These are phyloP conservation scores for Paraleonurus japonicus DNA, from an alignment of 257 asterid genomes.

Conservation along the genomic window DNA sequence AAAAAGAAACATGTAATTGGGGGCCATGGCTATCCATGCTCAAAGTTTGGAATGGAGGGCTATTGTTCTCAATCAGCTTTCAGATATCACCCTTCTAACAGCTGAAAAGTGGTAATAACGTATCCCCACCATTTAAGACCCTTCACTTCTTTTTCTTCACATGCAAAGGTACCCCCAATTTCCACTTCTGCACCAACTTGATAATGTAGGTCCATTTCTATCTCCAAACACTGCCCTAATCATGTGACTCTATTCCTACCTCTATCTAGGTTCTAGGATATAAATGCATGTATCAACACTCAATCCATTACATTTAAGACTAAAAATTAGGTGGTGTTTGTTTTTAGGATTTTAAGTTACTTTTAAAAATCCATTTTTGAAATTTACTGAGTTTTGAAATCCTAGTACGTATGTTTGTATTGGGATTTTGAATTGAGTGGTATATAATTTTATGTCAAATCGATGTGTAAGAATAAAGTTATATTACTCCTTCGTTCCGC, in stretches of 20 bases:
- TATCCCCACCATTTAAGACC: neutral
- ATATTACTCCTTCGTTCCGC: no score
- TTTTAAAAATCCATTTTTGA: no score
- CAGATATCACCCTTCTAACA: neutral
- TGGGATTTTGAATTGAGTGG: no score
- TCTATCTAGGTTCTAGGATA: neutral
- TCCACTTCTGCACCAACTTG: neutral
- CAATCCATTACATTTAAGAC: no score
- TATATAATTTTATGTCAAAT: no score
- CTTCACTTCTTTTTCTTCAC: constrained; percentile 23
- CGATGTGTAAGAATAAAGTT: no score
- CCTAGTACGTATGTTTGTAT: no score
- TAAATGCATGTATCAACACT: neutral
- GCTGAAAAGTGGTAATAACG: constrained; percentile 21
- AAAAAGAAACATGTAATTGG: no score
- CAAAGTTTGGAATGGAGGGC: neutral
- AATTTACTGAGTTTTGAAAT: no score
- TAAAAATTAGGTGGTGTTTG: no score
- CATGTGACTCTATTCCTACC: constrained; percentile 1
- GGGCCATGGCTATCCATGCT: neutral
- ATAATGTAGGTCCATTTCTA: constrained; percentile 34
- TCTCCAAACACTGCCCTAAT: constrained; percentile 13
- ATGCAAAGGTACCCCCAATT: constrained; percentile 33
- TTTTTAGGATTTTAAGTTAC: no score
- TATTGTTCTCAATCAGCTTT: neutral